These are phyloP conservation scores for Teunomyces barrocoloradensis DNA, from an alignment of 805 yeast species.

Conservation along the genomic window DNA sequence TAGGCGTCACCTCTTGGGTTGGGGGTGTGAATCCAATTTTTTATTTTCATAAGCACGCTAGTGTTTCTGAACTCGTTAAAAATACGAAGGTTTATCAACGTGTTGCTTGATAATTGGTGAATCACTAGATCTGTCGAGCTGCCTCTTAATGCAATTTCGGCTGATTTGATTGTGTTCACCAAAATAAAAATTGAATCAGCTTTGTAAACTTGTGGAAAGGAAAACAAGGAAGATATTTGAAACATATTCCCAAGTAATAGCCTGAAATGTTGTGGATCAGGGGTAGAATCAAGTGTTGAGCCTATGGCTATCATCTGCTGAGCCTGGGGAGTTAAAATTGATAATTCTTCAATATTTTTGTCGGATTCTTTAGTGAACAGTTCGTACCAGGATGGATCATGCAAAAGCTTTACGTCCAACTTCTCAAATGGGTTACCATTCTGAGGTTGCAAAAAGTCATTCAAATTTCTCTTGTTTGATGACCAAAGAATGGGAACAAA, in stretches of 20 bases:
- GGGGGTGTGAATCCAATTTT: slow-evolving; percentile 33
- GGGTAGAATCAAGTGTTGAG: slow-evolving; percentile 8
- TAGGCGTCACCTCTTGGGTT: slow-evolving; percentile 28
- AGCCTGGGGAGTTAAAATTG: slow-evolving; percentile 25
- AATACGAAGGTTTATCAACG: slow-evolving; percentile 56
- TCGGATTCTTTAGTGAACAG: slow-evolving; percentile 18
- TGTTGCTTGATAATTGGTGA: slow-evolving; percentile 60
- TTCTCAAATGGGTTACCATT: slow-evolving; percentile 13
- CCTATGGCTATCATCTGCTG: slow-evolving; percentile 26
- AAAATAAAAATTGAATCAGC: slow-evolving; percentile 39
- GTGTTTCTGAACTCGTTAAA: slow-evolving; percentile 38
- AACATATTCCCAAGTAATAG: slow-evolving; percentile 32
- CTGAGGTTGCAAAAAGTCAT: slow-evolving; percentile 16
- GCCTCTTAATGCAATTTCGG: slow-evolving; percentile 67
- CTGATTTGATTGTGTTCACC: slow-evolving; percentile 57
- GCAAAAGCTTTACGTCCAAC: slow-evolving; percentile 12
- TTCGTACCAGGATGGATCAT: slow-evolving; percentile 24
- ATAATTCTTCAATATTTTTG: slow-evolving; percentile 21
- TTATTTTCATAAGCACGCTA: slow-evolving; percentile 31
- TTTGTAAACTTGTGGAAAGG: slow-evolving; percentile 38
- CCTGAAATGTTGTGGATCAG: slow-evolving; percentile 27
- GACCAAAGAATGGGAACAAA: slow-evolving; percentile 76
- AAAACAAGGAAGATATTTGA: slow-evolving; percentile 31
- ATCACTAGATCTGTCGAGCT: slow-evolving; percentile 40
- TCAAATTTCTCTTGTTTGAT: slow-evolving; percentile 38